Conservation (phyloP, 352 stramenopile genomes). For the Globisporangium nagaii region DNA sequence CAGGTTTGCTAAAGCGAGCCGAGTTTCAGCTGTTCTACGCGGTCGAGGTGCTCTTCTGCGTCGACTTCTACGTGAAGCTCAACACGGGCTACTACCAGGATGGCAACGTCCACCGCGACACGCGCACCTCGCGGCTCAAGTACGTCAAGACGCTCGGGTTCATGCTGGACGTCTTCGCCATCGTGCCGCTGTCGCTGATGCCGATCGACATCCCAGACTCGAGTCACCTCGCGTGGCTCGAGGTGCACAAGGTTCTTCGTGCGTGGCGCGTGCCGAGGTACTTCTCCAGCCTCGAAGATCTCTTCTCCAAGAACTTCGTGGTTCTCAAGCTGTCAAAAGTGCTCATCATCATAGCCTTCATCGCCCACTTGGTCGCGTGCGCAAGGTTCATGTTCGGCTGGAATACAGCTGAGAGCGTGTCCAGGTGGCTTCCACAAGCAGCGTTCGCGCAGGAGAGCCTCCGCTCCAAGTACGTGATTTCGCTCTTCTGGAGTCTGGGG, state of each 20-base stretch:
- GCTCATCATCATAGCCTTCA: slow-evolving; percentile 24
- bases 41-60: slow-evolving; percentile 37
- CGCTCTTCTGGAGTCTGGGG: slow-evolving; percentile 54
- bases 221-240: slow-evolving; percentile 23
- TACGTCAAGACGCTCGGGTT: slow-evolving; percentile 55
- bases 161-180: slow-evolving; percentile 28
- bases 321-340: slow-evolving; percentile 49
- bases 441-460: background rate
- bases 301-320: slow-evolving; percentile 50
- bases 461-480: slow-evolving; percentile 31
- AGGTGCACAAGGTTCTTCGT: slow-evolving; percentile 35
- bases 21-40: slow-evolving; percentile 27
- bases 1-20: background rate
- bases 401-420: slow-evolving; percentile 13
- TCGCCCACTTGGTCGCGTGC: slow-evolving; percentile 45
- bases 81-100: slow-evolving; percentile 50
- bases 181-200: slow-evolving; percentile 34
- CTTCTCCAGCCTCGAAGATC: slow-evolving; percentile 37
- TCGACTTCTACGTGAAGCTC: slow-evolving; percentile 49
- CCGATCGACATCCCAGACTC: slow-evolving; percentile 5
- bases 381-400: slow-evolving; percentile 49
- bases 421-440: slow-evolving; percentile 26
- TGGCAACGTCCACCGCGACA: slow-evolving; percentile 29
- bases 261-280: slow-evolving; percentile 31
- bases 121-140: slow-evolving; percentile 17